phyloP scores from a whole-genome alignment of 2,329 filamentous ascomycete genomes.

The Pseudocercospora vitis region DNA sequence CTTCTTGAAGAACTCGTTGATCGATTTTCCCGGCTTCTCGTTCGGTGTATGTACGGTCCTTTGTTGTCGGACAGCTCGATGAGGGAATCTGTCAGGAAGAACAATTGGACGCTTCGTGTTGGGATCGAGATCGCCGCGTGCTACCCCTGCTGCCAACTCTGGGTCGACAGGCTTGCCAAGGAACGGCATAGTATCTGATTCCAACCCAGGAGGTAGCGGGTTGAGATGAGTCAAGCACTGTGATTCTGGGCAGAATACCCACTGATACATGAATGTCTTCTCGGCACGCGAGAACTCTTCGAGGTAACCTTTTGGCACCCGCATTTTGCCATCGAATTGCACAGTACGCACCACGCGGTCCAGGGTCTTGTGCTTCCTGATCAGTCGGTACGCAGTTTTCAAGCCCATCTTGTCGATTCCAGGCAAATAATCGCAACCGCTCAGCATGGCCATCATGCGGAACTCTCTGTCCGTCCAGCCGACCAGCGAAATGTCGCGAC shows the following conservation, averaged over 20 bases:
- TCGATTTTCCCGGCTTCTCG: constrained; percentile 61
- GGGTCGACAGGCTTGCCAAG: constrained; percentile 64
- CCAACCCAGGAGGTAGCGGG: constrained; percentile 61
- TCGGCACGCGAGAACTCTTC: constrained; percentile 83
- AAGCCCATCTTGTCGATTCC: constrained; percentile 82
- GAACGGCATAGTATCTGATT: constrained; percentile 71
- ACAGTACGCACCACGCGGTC: constrained; percentile 79
- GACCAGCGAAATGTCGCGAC: constrained; percentile 81
- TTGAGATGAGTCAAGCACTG: constrained; percentile 74
- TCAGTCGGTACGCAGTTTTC: constrained; percentile 87
- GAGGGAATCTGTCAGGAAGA: constrained; percentile 38
- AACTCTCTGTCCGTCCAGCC: constrained; percentile 94
- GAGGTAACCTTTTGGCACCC: constrained; percentile 77
- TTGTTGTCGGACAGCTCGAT: constrained; percentile 30
- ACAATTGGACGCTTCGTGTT: constrained; percentile 73
- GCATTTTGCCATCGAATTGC: constrained; percentile 84
- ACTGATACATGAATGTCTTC: constrained; percentile 88
- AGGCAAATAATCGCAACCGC: constrained; percentile 92
- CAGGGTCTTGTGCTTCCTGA: constrained; percentile 85
- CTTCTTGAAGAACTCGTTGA: constrained; percentile 66
- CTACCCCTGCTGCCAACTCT: constrained; percentile 70
- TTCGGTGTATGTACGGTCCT: constrained; percentile 45
- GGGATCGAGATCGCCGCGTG: constrained; percentile 79
- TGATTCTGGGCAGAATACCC: constrained; percentile 80
- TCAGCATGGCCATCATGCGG: constrained; percentile 91